phyloP scores from a whole-genome alignment of 2,329 filamentous ascomycete species.

The Aspergillus texensis region DNA sequence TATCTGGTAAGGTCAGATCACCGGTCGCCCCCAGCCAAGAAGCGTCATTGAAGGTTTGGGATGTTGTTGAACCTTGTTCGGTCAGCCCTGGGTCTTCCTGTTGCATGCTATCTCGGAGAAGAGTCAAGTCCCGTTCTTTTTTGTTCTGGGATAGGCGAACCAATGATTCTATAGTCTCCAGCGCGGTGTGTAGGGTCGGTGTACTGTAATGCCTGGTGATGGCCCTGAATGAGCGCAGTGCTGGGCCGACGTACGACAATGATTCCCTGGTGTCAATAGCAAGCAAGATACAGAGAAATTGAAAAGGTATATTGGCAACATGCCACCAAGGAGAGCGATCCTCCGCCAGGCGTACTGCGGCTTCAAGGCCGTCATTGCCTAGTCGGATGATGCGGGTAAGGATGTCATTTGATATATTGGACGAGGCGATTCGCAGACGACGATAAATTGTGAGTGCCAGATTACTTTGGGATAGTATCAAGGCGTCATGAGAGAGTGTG shows the following conservation, averaged over 20 bases:
- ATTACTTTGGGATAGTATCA: slow-evolving; percentile 17
- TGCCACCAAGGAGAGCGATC: slow-evolving; percentile 21
- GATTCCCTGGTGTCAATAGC: slow-evolving; percentile 12
- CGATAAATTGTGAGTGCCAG: slow-evolving; percentile 21
- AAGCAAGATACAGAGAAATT: slow-evolving; percentile 15
- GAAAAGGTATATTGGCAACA: slow-evolving; percentile 21
- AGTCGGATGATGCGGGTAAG: slow-evolving; percentile 11
- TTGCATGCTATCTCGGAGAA: slow-evolving; percentile 1
- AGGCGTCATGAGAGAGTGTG: slow-evolving; percentile 8
- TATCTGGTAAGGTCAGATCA: background rate
- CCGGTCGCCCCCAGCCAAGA: background rate
- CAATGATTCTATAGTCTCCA: slow-evolving; percentile 4
- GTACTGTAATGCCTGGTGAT: background rate
- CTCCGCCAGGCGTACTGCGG: slow-evolving; percentile 9
- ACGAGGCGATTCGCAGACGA: slow-evolving; percentile 15
- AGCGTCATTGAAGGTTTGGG: background rate
- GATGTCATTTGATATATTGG: slow-evolving; percentile 10
- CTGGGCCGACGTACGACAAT: slow-evolving; percentile 1
- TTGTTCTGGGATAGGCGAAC: slow-evolving; percentile 2
- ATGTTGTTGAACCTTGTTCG: background rate
- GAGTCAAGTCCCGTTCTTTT: background rate
- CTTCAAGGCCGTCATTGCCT: slow-evolving; percentile 13
- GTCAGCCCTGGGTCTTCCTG: background rate
- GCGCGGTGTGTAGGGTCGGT: background rate
- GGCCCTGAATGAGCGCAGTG: slow-evolving; percentile 9